Evolutionary conservation across 2,329 filamentous ascomycete genomes (phyloP), one percentile per base, ranked within the genome.

Genomic region (Xylaria polymorpha): DNA sequence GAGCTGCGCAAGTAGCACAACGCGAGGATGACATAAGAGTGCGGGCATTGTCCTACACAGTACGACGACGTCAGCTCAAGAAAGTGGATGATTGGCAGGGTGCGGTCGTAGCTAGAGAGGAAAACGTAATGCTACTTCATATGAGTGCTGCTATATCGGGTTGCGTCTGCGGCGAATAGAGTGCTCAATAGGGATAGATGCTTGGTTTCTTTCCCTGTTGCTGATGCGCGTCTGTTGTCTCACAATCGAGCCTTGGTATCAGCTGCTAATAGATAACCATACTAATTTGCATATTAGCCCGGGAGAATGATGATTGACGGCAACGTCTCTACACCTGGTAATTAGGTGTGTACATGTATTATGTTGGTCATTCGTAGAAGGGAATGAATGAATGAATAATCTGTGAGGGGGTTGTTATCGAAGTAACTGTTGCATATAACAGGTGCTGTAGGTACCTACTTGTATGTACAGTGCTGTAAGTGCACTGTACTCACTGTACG

Each of bases 21-120:
- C 35, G 35, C 7, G 51, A 66, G 51, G 35, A 44, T 41, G 63
- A 58, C 46, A 46, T 43, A 61, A 39, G 35, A 55, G 55, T 39
- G 37, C 46, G 15, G 44, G 39, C n/a, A 29, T 60, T 29, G 18
- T 55, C 50, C 39, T 56, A 37, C 43, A 50, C 53, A 58, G 43
- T 46, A 39, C 61, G 44, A 44, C 53, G 29, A 37, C 44, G 14
- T 22, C 12, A 35, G 32, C 32, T 62, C 35, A 4, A 35, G n/a
- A 4, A 4, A 59, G 56, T 35, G n/a, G 32, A 43, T n/a, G 50
- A 32, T 32, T 53, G 10, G 25, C 50, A 35, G 25, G 50, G 50
- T 35, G 25, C 25, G 25, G 48, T 32, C 48, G 48, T 32, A 32
- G 14, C 25, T 12, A 29, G n/a, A 50, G 5, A 25, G 22, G 46